phyloP scores from a whole-genome alignment of 352 stramenopile species.

The Phytophthora brassicae region DNA sequence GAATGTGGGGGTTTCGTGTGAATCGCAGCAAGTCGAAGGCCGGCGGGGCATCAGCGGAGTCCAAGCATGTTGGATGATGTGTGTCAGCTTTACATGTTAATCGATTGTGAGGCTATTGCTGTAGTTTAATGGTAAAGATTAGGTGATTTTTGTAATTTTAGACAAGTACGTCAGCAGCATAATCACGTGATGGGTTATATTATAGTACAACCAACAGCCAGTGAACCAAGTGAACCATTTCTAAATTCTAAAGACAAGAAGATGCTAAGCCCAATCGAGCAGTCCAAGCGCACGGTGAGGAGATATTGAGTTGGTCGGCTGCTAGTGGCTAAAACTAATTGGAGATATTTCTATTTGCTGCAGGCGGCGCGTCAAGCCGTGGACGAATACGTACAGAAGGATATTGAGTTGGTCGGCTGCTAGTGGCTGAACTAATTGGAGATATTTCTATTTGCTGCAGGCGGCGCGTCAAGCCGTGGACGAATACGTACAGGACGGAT shows the following conservation, averaged over 20 bases:
- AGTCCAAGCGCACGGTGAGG: slow-evolving; percentile 71
- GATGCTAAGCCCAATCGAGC: slow-evolving; percentile 63
- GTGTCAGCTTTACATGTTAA: background rate
- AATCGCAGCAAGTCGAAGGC: slow-evolving; percentile 11
- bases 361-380: slow-evolving; percentile 85
- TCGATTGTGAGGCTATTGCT: background rate
- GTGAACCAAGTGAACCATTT: slow-evolving; percentile 3
- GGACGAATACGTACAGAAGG: slow-evolving; percentile 92
- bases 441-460: slow-evolving; percentile 39
- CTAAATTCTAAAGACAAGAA: background rate
- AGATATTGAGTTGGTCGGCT: too few species aligned
- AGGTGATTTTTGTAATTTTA: too few species aligned
- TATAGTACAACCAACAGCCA: too few species aligned
- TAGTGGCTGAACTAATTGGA: too few species aligned
- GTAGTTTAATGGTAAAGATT: background rate
- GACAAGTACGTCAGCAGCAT: slow-evolving; percentile 19
- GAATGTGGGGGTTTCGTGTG: slow-evolving; percentile 27
- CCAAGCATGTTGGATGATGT: slow-evolving; percentile 15
- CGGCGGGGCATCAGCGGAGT: slow-evolving; percentile 1
- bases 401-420: too few species aligned
- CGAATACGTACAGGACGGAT: slow-evolving; percentile 92
- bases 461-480: slow-evolving; percentile 88
- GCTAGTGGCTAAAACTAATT: too few species aligned
- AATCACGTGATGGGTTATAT: slow-evolving; percentile 18
- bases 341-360: too few species aligned